These are phyloP conservation scores for Meyerozyma carpophila DNA, from an alignment of 1,139 yeast genomes.

Conservation along the genomic window DNA sequence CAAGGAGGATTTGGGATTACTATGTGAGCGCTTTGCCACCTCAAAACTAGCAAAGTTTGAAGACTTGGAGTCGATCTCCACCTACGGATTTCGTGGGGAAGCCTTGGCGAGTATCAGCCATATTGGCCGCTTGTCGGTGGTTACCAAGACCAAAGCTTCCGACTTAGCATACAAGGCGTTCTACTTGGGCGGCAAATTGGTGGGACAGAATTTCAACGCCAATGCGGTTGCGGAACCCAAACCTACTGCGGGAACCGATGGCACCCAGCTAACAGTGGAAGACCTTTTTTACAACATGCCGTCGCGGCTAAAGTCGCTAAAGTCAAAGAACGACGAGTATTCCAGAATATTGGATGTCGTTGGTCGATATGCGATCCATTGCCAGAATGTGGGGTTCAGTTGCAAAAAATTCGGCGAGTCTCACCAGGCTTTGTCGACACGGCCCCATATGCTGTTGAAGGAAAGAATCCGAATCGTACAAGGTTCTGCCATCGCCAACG, in stretches of 20 bases:
- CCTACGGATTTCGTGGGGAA: slow-evolving; percentile 61
- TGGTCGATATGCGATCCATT: slow-evolving; percentile 78
- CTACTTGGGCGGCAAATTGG: slow-evolving; percentile 60
- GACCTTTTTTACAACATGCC: slow-evolving; percentile 89
- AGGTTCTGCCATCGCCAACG: slow-evolving; percentile 67
- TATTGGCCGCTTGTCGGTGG: slow-evolving; percentile 64
- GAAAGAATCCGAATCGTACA: slow-evolving; percentile 74
- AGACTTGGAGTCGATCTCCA: slow-evolving; percentile 42
- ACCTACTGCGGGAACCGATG: slow-evolving; percentile 82
- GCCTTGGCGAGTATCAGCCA: slow-evolving; percentile 60
- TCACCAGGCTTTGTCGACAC: slow-evolving; percentile 49
- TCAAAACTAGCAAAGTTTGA: slow-evolving; percentile 47
- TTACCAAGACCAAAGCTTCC: slow-evolving; percentile 60
- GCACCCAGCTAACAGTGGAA: slow-evolving; percentile 82
- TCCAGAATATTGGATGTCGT: slow-evolving; percentile 74
- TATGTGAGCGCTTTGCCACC: slow-evolving; percentile 56
- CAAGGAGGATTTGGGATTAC: slow-evolving; percentile 38
- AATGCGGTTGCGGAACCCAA: slow-evolving; percentile 40
- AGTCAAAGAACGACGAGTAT: slow-evolving; percentile 70
- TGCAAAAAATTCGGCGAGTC: slow-evolving; percentile 76
- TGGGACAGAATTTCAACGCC: slow-evolving; percentile 29
- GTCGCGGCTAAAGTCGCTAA: slow-evolving; percentile 63
- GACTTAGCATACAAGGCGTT: slow-evolving; percentile 66
- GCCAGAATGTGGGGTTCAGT: slow-evolving; percentile 62
- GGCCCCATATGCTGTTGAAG: slow-evolving; percentile 39